Percentiles rank a stretch among this genome's conserved stretches.
Conservation (phyloP, 2,329 filamentous ascomycete species). For the Microcyclospora tardicrescens region DNA sequence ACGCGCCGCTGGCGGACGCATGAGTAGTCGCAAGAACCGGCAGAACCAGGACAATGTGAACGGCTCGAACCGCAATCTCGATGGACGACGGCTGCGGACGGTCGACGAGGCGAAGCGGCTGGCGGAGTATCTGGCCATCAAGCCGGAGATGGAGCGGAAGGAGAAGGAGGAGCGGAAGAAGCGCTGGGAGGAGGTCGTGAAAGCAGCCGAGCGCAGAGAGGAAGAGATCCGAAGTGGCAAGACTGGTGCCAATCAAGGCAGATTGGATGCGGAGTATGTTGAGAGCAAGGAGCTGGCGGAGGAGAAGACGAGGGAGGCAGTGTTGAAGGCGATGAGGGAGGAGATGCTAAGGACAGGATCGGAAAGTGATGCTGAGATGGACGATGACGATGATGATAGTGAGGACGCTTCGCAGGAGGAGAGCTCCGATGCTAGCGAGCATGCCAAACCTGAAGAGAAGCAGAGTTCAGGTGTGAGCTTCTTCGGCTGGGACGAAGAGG, state of each 20-base stretch:
- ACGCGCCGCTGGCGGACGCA: slow-evolving; percentile 89
- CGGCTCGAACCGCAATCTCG: slow-evolving; percentile 82
- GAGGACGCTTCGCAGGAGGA: slow-evolving; percentile 20
- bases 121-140: slow-evolving; percentile 87
- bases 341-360: slow-evolving; percentile 33
- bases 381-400: slow-evolving; percentile 29
- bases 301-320: slow-evolving; percentile 68
- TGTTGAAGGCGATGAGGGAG: slow-evolving; percentile 55
- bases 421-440: slow-evolving; percentile 19
- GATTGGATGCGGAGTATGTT: slow-evolving; percentile 80
- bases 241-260: slow-evolving; percentile 42
- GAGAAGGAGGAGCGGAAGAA: slow-evolving; percentile 77
- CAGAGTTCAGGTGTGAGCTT: slow-evolving; percentile 38
- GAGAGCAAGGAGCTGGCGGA: slow-evolving; percentile 86
- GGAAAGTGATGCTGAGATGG: slow-evolving; percentile 31
- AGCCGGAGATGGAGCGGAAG: slow-evolving; percentile 92
- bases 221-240: slow-evolving; percentile 67
- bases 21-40: slow-evolving; percentile 89
- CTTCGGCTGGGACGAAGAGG: slow-evolving; percentile 68
- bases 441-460: slow-evolving; percentile 25
- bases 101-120: slow-evolving; percentile 91
- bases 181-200: slow-evolving; percentile 80
- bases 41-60: slow-evolving; percentile 59
- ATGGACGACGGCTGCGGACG: slow-evolving; percentile 77
- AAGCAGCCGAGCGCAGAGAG: slow-evolving; percentile 68